phyloP scores from a whole-genome alignment of 495 filamentous ascomycete species.

The Podospora pseudopauciseta region DNA sequence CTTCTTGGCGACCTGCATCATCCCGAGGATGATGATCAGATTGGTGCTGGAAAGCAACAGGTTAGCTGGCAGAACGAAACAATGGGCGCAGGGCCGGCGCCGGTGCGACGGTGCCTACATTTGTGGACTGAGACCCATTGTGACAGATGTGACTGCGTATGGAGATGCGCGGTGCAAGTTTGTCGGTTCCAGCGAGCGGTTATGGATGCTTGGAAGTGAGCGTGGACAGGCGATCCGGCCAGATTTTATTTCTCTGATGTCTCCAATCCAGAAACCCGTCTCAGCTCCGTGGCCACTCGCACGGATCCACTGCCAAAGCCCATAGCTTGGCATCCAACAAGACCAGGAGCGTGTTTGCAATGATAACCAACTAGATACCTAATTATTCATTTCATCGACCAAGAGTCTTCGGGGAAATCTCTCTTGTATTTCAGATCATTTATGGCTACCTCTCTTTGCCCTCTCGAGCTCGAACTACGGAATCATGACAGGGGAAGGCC shows the following conservation, averaged over 20 bases:
- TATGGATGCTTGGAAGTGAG: background rate
- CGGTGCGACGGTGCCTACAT: background rate
- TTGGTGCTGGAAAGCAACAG: constrained; percentile 65
- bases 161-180: background rate
- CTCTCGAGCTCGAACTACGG: background rate
- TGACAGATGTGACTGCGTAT: background rate
- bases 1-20: constrained; percentile 97
- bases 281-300: background rate
- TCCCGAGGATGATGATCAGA: constrained; percentile 87
- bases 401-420: too few species aligned
- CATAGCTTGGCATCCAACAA: background rate
- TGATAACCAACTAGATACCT: too few species aligned
- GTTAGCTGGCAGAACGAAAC: background rate
- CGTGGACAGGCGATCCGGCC: background rate
- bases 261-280: background rate
- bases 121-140: constrained; percentile 4
- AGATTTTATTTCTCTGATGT: constrained; percentile 7
- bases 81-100: background rate
- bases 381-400: too few species aligned
- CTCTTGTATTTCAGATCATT: too few species aligned
- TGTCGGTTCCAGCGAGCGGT: background rate
- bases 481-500: background rate
- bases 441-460: too few species aligned
- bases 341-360: too few species aligned
- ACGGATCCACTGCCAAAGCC: background rate